Percentiles rank a stretch among this genome's conserved stretches.
Evolutionary conservation across 2,329 filamentous ascomycete species (phyloP).

Genomic region (Lecanicillium sp.): DNA sequence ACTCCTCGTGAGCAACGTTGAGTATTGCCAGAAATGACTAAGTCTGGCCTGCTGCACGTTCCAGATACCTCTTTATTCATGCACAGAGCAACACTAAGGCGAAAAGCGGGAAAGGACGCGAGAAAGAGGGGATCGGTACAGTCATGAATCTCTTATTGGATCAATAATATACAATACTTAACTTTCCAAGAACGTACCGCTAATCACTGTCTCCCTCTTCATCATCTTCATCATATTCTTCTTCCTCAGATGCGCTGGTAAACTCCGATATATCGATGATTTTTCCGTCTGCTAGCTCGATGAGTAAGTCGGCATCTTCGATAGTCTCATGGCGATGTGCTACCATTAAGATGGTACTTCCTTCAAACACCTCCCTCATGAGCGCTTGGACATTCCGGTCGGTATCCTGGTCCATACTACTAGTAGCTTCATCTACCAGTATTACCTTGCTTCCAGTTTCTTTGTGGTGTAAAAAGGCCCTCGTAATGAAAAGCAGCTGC

Average conservation of each 20-base stretch:
- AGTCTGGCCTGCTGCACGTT: no score
- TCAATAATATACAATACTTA: no score
- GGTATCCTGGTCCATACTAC: neutral
- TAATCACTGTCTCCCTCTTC: no score
- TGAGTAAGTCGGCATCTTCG: neutral
- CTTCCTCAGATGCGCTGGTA: neutral
- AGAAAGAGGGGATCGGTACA: no score
- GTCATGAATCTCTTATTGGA: no score
- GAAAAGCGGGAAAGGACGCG: no score
- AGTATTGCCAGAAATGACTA: no score
- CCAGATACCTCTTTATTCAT: no score
- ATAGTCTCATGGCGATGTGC: slow-evolving; percentile 2
- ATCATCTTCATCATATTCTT: neutral
- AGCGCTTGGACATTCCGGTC: neutral
- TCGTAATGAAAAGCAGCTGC: slow-evolving; percentile 5
- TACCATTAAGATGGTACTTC: neutral
- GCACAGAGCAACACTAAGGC: no score
- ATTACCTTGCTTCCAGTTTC: neutral
- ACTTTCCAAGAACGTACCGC: no score
- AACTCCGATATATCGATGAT: no score
- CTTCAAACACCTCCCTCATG: neutral
- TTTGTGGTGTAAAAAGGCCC: slow-evolving; percentile 11
- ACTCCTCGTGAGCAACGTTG: no score
- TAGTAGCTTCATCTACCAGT: slow-evolving; percentile 4
- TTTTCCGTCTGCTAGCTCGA: slow-evolving; percentile 6